Conservation (phyloP, 2,329 filamentous ascomycete genomes). For the Xylaria sp. region DNA sequence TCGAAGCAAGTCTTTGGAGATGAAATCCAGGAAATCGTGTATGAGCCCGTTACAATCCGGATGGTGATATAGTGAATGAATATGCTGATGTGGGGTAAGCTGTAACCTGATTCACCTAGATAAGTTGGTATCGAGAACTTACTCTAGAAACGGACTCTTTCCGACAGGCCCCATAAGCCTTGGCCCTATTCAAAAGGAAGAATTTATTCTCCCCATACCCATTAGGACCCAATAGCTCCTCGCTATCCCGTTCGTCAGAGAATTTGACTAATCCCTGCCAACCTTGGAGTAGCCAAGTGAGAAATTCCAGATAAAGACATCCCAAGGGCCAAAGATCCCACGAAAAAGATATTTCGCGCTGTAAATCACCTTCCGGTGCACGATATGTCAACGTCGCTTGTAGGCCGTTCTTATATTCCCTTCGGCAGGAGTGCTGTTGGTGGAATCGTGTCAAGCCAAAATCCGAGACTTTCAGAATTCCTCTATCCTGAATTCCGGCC, state of each 20-base stretch:
- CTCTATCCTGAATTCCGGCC: not conserved
- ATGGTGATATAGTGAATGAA: conserved; percentile 15
- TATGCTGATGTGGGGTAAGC: too few relatives aligned
- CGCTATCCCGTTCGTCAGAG: not conserved
- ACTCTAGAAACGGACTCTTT: not conserved
- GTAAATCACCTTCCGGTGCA: not conserved
- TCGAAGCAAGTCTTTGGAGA: conserved; percentile 14
- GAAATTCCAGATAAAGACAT: conserved; percentile 27
- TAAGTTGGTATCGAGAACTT: not conserved
- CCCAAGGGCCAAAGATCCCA: conserved; percentile 29
- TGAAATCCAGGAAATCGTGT: conserved; percentile 21
- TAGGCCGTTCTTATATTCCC: not conserved
- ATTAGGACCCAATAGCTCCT: not conserved
- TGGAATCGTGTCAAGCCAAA: not conserved
- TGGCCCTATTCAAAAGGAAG: not conserved
- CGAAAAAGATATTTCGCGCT: not conserved
- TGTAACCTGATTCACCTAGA: not conserved
- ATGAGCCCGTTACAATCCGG: conserved; percentile 14
- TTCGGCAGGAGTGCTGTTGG: not conserved
- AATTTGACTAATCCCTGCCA: conserved; percentile 24
- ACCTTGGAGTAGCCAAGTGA: conserved; percentile 28
- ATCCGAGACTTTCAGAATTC: not conserved
- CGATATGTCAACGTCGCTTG: not conserved
- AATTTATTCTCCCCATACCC: not conserved
- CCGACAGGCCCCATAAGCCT: not conserved